Evolutionary conservation across 2,329 filamentous ascomycete species (phyloP).

Genomic region (Aspergillus sp.): DNA sequence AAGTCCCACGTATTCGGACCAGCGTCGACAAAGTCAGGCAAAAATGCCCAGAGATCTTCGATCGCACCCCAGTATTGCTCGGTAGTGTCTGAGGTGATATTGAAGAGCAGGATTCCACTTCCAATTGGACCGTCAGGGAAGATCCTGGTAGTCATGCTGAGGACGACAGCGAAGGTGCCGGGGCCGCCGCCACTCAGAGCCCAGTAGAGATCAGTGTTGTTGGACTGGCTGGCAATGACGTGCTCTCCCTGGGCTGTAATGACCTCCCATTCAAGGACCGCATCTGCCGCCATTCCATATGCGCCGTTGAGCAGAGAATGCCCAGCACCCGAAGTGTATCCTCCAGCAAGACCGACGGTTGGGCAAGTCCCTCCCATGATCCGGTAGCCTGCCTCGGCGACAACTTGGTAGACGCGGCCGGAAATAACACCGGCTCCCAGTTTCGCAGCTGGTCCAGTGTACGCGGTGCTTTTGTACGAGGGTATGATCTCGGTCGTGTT

Average conservation of each 20-base stretch:
- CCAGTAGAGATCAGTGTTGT: constrained; percentile 52
- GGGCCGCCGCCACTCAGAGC: constrained; percentile 49
- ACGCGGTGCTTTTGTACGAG: background rate
- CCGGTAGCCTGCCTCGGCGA: background rate
- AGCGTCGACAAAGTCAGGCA: background rate
- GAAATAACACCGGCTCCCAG: background rate
- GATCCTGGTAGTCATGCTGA: background rate
- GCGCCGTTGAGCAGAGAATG: background rate
- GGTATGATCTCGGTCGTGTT: background rate
- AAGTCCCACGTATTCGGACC: background rate
- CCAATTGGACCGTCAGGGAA: background rate
- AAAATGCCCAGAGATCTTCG: background rate
- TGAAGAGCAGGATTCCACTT: background rate
- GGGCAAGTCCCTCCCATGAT: background rate
- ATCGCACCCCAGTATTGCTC: background rate
- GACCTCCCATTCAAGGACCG: background rate
- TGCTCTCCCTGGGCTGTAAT: background rate
- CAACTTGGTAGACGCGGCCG: background rate
- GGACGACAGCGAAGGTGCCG: constrained; percentile 19
- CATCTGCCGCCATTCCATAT: background rate
- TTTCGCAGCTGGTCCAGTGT: background rate
- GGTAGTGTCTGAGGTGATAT: background rate
- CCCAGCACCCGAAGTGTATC: background rate
- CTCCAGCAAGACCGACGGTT: background rate
- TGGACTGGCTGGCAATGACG: background rate